Evolutionary conservation across 257 asterid genomes (phyloP), one percentile per base, ranked within the genome.

Genomic region (Thymus mandschuricus): DNA sequence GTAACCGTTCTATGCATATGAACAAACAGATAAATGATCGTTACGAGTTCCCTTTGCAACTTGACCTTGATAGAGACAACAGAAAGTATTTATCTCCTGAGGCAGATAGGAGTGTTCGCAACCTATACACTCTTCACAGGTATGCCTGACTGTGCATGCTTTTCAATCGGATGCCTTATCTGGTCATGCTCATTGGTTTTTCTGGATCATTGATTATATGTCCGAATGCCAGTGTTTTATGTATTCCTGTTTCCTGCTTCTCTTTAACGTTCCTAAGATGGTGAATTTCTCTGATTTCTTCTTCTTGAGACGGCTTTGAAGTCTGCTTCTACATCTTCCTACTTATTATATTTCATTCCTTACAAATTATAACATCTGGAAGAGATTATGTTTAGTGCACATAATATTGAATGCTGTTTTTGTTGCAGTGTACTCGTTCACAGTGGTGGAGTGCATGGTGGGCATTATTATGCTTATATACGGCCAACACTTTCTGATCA

Each of bases 111-210:
- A 82, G 92, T 66, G 90, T 87, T 51, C 86, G 93, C 77, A 90
- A 92, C 80, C 87, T 88, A 68, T 90, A 90, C 83, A 88, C 86
- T 64, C 97, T 92, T 74, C 98, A 92, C 72, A 90, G 97, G 98
- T 92, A 81, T 70, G 70, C 66, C 60, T 56, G 46, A 54, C 69
- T 60, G 10, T 57, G 5, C 40, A 34, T 34, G 66, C 41, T 68
- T 44, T 67, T 63, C 41, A 45, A 35, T 72, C 66, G n/a, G 38
- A 55, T 59, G 73, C 71, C 61, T 74, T 38, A 46, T 73, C 65
- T 61, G 62, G 27, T 68, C 41, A 71, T 59, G 29, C 60, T 70
- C 15, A 5, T 41, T 46, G 41, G 10, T 66, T 48, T 21, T 55
- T 69, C 11, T 48, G 50, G 46, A 59, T 64, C 43, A 31, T 9